Percentiles rank a stretch among this genome's conserved stretches.
phyloP scores from a whole-genome alignment of 208 protist genomes.

The Wallacemonas sp. region DNA sequence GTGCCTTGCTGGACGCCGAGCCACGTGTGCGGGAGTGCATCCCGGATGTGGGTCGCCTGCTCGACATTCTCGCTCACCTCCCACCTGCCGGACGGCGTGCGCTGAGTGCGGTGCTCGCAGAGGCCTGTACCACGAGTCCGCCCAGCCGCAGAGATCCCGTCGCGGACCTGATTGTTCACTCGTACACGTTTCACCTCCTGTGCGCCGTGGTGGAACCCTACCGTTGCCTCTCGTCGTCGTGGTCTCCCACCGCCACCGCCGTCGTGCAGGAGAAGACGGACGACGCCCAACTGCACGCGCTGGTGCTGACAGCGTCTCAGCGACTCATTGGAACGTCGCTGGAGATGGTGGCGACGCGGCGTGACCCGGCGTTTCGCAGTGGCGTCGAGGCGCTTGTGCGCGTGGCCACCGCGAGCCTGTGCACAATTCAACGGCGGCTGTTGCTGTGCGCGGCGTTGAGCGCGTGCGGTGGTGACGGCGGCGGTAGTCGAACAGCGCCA shows the following conservation, averaged over 20 bases:
- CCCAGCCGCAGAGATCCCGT: slow-evolving; percentile 1
- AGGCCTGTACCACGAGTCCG: background rate
- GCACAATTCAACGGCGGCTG: background rate
- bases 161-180: slow-evolving; percentile 17
- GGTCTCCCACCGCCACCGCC: background rate
- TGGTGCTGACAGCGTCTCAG: background rate
- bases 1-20: slow-evolving; percentile 29
- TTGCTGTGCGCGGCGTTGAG: background rate
- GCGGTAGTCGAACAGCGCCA: too few species aligned
- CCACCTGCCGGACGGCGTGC: background rate
- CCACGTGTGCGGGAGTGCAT: slow-evolving; percentile 39
- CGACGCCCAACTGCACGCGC: background rate
- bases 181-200: slow-evolving; percentile 30
- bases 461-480: too few species aligned
- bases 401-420: background rate
- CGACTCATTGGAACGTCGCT: background rate
- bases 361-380: slow-evolving; percentile 6
- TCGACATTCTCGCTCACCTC: slow-evolving; percentile 35
- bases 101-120: slow-evolving; percentile 25
- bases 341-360: slow-evolving; percentile 1
- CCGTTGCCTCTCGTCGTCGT: background rate
- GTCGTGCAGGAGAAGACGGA: background rate
- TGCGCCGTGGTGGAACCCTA: slow-evolving; percentile 11
- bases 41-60: slow-evolving; percentile 38
- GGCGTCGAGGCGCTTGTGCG: slow-evolving; percentile 7